Conservation (phyloP, 179 eudicot species). For the Silene noctiflora region DNA sequence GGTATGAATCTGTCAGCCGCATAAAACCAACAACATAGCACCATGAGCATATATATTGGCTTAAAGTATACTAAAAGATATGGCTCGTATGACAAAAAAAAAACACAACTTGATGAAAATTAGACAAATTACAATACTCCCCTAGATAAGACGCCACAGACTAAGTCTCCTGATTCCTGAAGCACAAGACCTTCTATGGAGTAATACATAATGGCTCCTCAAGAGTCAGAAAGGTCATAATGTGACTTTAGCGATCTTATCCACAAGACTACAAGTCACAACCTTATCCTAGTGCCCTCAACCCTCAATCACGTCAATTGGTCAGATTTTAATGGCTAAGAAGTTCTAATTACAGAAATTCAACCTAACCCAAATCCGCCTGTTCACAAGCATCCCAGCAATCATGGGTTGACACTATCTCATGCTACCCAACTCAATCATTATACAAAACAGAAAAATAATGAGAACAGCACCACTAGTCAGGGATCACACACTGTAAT, state of each 20-base stretch:
- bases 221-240: not conserved
- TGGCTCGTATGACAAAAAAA: not conserved
- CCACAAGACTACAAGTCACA: not conserved
- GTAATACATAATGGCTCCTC: not conserved
- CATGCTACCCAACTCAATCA: too few relatives aligned
- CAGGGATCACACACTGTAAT: not conserved
- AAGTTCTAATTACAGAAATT: not conserved
- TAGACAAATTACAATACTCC: not conserved
- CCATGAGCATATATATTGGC: not conserved
- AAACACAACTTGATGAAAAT: not conserved
- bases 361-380: not conserved
- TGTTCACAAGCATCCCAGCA: not conserved
- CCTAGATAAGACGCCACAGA: not conserved
- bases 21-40: not conserved
- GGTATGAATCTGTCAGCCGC: not conserved
- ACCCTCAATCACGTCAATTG: not conserved
- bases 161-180: not conserved
- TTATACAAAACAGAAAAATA: not conserved
- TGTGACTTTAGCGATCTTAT: not conserved
- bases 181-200: not conserved
- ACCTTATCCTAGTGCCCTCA: not conserved
- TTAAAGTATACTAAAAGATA: not conserved
- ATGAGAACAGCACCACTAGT: not conserved
- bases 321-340: not conserved
- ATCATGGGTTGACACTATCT: too few relatives aligned